phyloP scores from a whole-genome alignment of 108 stramenopile genomes.

The Cyclotella atomus region DNA sequence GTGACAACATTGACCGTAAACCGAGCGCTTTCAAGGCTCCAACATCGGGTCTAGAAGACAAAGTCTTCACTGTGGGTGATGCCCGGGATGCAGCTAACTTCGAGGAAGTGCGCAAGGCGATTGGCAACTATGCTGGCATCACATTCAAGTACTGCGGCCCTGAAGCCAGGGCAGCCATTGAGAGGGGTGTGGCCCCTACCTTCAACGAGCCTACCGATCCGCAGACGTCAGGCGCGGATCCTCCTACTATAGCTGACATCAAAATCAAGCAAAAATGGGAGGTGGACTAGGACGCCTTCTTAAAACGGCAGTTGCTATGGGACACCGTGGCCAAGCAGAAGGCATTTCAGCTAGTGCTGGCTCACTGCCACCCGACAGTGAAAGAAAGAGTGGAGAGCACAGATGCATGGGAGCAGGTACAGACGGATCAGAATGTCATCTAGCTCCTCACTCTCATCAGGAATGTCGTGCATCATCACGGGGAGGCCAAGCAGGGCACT shows the following conservation, averaged over 20 bases:
- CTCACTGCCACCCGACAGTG: neutral
- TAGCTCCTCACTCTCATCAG: neutral
- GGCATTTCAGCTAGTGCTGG: neutral
- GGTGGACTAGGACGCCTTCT: neutral
- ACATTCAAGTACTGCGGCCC: neutral
- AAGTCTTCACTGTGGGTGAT: neutral
- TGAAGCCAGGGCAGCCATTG: neutral
- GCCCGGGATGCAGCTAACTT: conserved; percentile 3
- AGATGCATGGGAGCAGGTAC: neutral
- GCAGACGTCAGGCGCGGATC: too few species aligned
- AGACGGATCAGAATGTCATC: neutral
- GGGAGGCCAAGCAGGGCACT: neutral
- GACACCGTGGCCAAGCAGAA: neutral
- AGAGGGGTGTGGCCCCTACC: neutral
- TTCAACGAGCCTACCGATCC: neutral
- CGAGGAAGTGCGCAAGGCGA: neutral
- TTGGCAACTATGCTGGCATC: neutral
- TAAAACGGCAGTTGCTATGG: neutral
- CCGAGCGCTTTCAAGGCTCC: neutral
- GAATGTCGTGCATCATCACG: neutral
- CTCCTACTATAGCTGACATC: neutral
- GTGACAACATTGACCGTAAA: neutral
- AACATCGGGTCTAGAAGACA: neutral
- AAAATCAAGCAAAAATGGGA: neutral
- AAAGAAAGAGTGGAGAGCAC: neutral